Conservation (phyloP, 2,329 filamentous ascomycete genomes). For the Aspergillus persii region DNA sequence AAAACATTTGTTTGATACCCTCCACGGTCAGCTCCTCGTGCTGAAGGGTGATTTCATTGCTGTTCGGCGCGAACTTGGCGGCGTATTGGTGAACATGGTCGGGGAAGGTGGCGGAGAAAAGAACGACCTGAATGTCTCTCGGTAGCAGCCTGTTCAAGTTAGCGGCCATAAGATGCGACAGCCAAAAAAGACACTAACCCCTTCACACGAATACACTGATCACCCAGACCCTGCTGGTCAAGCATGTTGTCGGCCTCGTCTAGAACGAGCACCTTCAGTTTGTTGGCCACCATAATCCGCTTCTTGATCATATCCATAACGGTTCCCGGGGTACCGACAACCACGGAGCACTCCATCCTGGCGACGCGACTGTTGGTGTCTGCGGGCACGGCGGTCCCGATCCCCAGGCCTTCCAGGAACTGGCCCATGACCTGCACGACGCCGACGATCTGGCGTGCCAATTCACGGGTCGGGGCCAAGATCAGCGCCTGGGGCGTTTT, state of each 20-base stretch:
- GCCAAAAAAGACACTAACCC: conserved; percentile 55
- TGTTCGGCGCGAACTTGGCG: conserved; percentile 75
- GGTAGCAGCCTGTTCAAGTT: conserved; percentile 63
- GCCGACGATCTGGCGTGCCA: conserved; percentile 88
- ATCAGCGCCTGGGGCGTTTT: conserved; percentile 75
- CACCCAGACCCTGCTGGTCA: conserved; percentile 89
- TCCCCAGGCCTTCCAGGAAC: conserved; percentile 72
- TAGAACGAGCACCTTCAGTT: conserved; percentile 79
- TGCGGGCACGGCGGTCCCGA: conserved; percentile 78
- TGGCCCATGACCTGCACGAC: conserved; percentile 82
- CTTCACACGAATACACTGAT: conserved; percentile 91
- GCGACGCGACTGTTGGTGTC: conserved; percentile 67
- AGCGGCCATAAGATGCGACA: neutral
- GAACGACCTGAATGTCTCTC: conserved; percentile 73
- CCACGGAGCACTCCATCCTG: conserved; percentile 70
- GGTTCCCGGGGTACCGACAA: conserved; percentile 92
- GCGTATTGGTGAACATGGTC: conserved; percentile 83
- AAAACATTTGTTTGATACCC: conserved; percentile 96
- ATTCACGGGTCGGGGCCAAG: conserved; percentile 87
- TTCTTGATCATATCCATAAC: conserved; percentile 82
- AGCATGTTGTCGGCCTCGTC: conserved; percentile 99
- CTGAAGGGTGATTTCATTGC: conserved; percentile 82
- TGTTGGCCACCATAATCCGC: conserved; percentile 67
- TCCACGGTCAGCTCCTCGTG: conserved; percentile 92
- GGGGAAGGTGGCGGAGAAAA: conserved; percentile 95